These are phyloP conservation scores for Cordyceps cicadae DNA, from an alignment of 2,329 filamentous ascomycete genomes.

Conservation along the genomic window DNA sequence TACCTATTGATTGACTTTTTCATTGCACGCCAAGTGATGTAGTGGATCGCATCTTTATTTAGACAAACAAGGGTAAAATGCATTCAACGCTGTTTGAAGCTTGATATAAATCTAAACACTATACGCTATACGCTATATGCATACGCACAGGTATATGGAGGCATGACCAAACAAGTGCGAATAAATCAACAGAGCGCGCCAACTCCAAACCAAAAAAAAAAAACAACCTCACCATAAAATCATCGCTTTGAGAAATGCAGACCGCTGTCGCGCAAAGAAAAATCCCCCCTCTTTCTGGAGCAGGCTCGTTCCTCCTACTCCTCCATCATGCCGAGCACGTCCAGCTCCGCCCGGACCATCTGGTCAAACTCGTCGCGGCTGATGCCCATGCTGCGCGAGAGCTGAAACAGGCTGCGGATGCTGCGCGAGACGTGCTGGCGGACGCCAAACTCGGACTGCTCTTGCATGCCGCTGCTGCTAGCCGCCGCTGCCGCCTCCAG, in stretches of 20 bases:
- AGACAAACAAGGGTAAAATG: too few species aligned
- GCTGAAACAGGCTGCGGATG: conserved; percentile 65
- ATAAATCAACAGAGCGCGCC: not conserved
- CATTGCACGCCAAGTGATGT: too few species aligned
- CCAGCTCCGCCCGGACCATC: conserved; percentile 62
- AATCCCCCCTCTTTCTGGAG: not conserved
- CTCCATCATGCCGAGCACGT: conserved; percentile 51
- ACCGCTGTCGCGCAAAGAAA: not conserved
- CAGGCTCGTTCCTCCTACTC: not conserved
- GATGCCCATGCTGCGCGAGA: conserved; percentile 65
- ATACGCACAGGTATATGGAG: too few species aligned
- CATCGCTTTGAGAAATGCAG: not conserved
- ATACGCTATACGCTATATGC: too few species aligned
- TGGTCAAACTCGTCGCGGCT: conserved; percentile 66
- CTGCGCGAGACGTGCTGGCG: conserved; percentile 72
- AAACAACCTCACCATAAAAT: not conserved
- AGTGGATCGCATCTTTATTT: too few species aligned
- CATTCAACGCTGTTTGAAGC: too few species aligned
- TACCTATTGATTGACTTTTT: too few species aligned
- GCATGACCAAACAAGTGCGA: not conserved
- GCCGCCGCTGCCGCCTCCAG: conserved; percentile 48
- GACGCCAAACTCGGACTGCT: conserved; percentile 62
- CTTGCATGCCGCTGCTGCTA: conserved; percentile 34
- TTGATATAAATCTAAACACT: too few species aligned
- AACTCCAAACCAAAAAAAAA: not conserved